Evolutionary conservation across 805 yeast species (phyloP).

Genomic region (Kregervanrija delftensis): DNA sequence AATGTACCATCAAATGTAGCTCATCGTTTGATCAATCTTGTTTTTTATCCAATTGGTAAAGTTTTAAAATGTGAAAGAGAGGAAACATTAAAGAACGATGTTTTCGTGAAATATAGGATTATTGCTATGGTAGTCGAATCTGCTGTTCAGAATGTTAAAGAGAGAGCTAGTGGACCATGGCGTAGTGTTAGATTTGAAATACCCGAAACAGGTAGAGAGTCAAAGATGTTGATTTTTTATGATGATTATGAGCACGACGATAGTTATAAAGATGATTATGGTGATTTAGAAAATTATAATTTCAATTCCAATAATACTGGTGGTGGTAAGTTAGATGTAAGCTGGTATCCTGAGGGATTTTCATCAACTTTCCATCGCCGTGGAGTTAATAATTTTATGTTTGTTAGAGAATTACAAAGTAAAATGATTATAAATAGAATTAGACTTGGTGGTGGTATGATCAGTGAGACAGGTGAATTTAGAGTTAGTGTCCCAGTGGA

Average conservation of each 20-base stretch:
- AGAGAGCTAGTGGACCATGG: constrained; percentile 6
- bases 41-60: constrained; percentile 9
- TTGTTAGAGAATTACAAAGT: constrained; percentile 42
- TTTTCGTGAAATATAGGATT: constrained; percentile 3
- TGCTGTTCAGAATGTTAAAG: too few species aligned
- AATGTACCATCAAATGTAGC: not conserved
- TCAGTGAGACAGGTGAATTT: constrained; percentile 33
- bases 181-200: constrained; percentile 5
- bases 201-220: constrained; percentile 18
- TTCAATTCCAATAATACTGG: not conserved
- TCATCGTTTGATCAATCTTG: constrained; percentile 1
- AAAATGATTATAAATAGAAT: constrained; percentile 36
- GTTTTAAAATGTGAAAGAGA: not conserved
- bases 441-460: constrained; percentile 18
- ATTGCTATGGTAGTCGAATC: constrained; percentile 1
- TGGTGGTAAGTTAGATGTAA: constrained; percentile 18
- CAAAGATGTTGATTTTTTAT: constrained; percentile 26
- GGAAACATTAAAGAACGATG: too few species aligned
- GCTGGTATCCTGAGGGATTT: constrained; percentile 41
- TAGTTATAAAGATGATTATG: not conserved
- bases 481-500: constrained; percentile 34
- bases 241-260: constrained; percentile 8
- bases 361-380: constrained; percentile 43
- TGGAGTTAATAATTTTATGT: constrained; percentile 44
- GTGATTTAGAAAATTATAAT: not conserved